Conservation (phyloP, 2,329 filamentous ascomycete genomes). For the Biscogniauxia marginata region DNA sequence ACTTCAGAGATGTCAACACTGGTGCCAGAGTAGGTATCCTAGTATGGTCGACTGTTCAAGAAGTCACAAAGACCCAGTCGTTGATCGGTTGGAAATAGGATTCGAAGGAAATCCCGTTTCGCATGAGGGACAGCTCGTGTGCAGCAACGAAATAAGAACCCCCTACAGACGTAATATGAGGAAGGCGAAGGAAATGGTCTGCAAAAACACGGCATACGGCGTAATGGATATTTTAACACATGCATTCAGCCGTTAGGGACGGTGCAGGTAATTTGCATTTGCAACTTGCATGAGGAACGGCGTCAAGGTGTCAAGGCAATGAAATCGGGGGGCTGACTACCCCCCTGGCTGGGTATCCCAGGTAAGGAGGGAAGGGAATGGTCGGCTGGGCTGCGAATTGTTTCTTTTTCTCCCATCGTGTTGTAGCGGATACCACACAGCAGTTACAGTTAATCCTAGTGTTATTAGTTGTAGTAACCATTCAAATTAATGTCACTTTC, state of each 20-base stretch:
- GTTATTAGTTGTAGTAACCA: background rate
- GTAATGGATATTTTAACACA: background rate
- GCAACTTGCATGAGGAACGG: background rate
- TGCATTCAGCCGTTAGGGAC: background rate
- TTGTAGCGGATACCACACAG: background rate
- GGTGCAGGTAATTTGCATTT: background rate
- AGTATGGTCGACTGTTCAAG: background rate
- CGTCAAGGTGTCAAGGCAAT: background rate
- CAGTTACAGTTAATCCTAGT: background rate
- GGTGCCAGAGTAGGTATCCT: constrained; percentile 18
- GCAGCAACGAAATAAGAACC: background rate
- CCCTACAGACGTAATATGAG: background rate
- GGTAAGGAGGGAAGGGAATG: background rate
- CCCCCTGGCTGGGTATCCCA: background rate
- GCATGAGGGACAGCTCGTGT: background rate
- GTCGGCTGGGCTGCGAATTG: background rate
- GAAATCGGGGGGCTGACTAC: background rate
- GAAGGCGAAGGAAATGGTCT: background rate
- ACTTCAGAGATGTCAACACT: constrained; percentile 22
- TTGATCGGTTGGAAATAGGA: background rate
- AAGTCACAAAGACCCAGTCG: background rate
- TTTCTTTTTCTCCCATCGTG: background rate
- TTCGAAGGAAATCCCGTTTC: background rate
- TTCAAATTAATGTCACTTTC: too few species aligned
- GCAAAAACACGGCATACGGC: background rate